These are phyloP conservation scores for Agastache rugosa DNA, from an alignment of 257 asterid genomes.

Conservation along the genomic window DNA sequence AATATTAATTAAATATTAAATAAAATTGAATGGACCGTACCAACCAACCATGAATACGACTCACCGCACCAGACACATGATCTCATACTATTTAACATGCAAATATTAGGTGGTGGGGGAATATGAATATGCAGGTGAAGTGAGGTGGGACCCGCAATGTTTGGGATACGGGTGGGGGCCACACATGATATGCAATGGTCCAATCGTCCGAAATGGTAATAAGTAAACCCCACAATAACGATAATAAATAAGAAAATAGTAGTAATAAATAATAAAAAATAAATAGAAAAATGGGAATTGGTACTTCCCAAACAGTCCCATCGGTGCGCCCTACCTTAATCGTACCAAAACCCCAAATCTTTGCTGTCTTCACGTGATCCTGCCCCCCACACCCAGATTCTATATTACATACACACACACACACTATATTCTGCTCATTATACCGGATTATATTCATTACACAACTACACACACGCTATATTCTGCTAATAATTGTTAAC, in stretches of 20 bases:
- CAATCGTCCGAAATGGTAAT: conserved; percentile 4
- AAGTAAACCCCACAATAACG: conserved; percentile 31
- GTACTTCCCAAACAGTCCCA: conserved; percentile 44
- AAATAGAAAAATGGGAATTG: conserved; percentile 6
- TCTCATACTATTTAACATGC: too few relatives aligned
- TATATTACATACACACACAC: neutral
- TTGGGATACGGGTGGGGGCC: conserved; percentile 31
- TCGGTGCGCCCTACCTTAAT: conserved; percentile 47
- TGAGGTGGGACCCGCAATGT: conserved; percentile 23
- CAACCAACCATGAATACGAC: too few relatives aligned
- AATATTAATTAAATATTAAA: too few relatives aligned
- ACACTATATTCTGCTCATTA: neutral
- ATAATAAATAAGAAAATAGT: neutral
- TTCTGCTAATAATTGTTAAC: too few relatives aligned
- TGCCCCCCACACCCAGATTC: conserved; percentile 28
- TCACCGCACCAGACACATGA: too few relatives aligned
- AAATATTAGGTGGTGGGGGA: neutral
- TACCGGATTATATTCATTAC: too few relatives aligned
- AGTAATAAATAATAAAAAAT: neutral
- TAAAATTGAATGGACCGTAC: too few relatives aligned
- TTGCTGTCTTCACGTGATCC: conserved; percentile 56
- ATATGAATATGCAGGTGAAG: conserved; percentile 5
- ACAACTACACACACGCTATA: too few relatives aligned
- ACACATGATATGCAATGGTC: conserved; percentile 29
- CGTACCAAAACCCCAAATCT: conserved; percentile 41